Evolutionary conservation across 768 basidiomycete genomes (phyloP), one percentile per base, ranked within the genome.

Genomic region (Boletus rufocinnamomeus): DNA sequence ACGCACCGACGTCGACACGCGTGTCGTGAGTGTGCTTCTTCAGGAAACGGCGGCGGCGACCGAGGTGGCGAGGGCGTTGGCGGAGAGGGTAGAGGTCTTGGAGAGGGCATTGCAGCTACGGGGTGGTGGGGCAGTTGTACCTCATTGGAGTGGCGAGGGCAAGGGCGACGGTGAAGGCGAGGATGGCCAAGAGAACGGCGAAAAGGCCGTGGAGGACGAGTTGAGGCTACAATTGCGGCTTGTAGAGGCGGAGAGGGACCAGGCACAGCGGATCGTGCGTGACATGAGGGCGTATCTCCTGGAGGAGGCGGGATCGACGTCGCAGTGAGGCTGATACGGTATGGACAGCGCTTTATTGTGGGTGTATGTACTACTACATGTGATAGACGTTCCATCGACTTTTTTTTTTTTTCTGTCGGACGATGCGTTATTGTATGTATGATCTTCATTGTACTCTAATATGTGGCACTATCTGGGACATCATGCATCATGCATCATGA

Each of bases 11-110:
- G 45, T 51, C 28, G 61, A 65, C 21, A 23, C 52, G 35, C 34
- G 43, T 4, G 55, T 63, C 3, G 66, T 65, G 34, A 58, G 58
- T 14, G 58, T 32, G n/a, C 51, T 71, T 2, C 37, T 69, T 1
- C 57, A 61, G 37, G 66, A 66, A 37, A 63, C 66, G 1, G 60
- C 59, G 21, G 63, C 45, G 6, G 65, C 63, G 17, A 54, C 64
- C 1, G 66, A 58, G 6, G 62, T 48, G 6, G 62, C 60, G 27
- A 59, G 51, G 27, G 57, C 50, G 17, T 57, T 72, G 55, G 57
- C 59, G 8, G 72, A 70, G 48, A 59, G 69, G 10, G 70, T 74
- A 9, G 66, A 60, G 35, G 50, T 52, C 7, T 51, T 72, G 37
- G 72, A 72, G 48, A 59, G 41, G 59, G 49, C 56, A 5, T 28